Base-by-base conservation (phyloP, 495 filamentous ascomycete genomes). In the Penicillium psychrofluorescens region DNA sequence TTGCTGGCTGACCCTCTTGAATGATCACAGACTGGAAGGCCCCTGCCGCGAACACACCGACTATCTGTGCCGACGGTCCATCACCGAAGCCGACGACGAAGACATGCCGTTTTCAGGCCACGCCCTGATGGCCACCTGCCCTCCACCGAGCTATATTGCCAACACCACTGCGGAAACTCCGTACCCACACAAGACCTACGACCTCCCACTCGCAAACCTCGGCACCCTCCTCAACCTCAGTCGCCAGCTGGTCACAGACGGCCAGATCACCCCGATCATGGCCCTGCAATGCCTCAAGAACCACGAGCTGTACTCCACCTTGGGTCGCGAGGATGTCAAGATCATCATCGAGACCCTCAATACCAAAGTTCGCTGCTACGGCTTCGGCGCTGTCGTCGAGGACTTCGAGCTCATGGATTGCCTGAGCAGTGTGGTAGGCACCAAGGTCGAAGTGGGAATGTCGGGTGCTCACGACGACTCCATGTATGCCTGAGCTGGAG, bases 241-340 rank as follows among this genome's bases (percentile, higher is more conserved):
- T 67, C 78, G 81, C 53, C 77, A 85, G 51, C 74, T 97, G 7
- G 82, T 91, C 45, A 79, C 94, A 0, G 89, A 95, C 47, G 87
- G 88, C 16, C 92, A 98, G 64, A 85, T 98, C 59, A 95, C 91
- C n/a, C 92, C 92, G 0, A 84, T 96, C 43, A 92, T 92, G 88
- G 90, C 90, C 1, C 90, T 91, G 76, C 83, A 88, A 46, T 83
- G 82, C 62, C 75, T 98, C 28, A 73, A 86, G 38, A 73, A 71
- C 37, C 81, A 96, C 62, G 78, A 81, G 46, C 65, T 83, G 38
- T 79, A 90, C 43, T 49, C 46, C 2, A 74, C 82, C 44, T 59
- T 98, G 51, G 77, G 66, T 36, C 58, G 58, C 38, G 76, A 80
- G 36, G 89, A 98, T 50, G 78, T 96, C 56, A 76, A 79, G 57